A percentile compares a stretch with the other conserved stretches of the same genome.
Conservation (phyloP, 257 asterid species). For the Rauvolfia tetraphylla region DNA sequence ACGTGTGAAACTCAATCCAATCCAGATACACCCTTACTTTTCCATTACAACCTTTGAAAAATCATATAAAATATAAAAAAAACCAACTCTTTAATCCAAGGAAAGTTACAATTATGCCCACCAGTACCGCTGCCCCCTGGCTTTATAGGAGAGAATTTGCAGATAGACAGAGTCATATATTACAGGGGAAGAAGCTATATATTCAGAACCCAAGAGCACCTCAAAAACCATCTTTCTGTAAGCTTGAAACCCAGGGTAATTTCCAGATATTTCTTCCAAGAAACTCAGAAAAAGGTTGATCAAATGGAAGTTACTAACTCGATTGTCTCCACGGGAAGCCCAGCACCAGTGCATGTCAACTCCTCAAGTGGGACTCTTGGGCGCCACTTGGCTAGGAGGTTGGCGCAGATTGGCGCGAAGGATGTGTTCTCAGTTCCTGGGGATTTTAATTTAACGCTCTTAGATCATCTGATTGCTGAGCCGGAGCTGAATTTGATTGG, state of each 20-base stretch:
- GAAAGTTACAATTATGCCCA: too few species aligned
- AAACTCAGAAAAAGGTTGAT: background rate
- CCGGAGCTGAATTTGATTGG: conserved; percentile 62
- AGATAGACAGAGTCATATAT: background rate
- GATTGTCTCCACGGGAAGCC: conserved; percentile 15
- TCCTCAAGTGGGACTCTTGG: conserved; percentile 47
- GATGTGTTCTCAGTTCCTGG: conserved; percentile 83
- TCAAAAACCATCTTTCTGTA: background rate
- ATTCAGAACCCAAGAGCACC: conserved; percentile 3
- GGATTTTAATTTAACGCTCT: conserved; percentile 58
- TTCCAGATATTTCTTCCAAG: background rate
- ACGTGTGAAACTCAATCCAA: too few species aligned
- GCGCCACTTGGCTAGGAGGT: conserved; percentile 59
- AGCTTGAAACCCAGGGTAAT: conserved; percentile 5
- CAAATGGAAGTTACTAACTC: conserved; percentile 29
- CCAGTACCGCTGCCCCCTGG: conserved; percentile 36
- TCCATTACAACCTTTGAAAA: background rate
- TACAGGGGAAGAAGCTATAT: background rate
- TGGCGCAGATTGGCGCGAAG: conserved; percentile 61
- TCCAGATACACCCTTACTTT: background rate
- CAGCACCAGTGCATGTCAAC: conserved; percentile 18
- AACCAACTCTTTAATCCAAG: too few species aligned
- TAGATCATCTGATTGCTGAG: conserved; percentile 66
- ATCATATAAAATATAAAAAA: background rate
- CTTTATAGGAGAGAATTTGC: background rate